These are phyloP conservation scores for Singerocomus rubriflavus DNA, from an alignment of 1,284 basidiomycete species.

Conservation along the genomic window DNA sequence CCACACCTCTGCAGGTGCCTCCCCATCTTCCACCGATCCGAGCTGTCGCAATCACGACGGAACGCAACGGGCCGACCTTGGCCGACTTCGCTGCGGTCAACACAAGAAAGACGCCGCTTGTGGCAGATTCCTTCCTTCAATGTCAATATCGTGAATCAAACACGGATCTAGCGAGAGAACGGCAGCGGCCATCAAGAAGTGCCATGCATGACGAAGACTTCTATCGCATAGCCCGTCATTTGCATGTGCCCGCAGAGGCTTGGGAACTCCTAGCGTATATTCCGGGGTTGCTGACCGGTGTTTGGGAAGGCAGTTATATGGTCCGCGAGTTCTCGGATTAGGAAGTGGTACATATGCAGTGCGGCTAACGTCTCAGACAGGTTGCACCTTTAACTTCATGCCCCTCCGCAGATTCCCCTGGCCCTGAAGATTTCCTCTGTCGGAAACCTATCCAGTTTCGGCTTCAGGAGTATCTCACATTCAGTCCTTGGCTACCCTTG, in stretches of 20 bases:
- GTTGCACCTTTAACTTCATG: slow-evolving; percentile 28
- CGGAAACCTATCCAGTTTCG: slow-evolving; percentile 36
- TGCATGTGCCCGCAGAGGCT: slow-evolving; percentile 22
- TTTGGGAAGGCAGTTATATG: slow-evolving; percentile 59
- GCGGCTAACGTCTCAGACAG: slow-evolving; percentile 24
- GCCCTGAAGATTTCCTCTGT: slow-evolving; percentile 30
- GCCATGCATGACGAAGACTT: slow-evolving; percentile 42
- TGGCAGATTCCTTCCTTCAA: slow-evolving; percentile 38
- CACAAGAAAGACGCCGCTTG: slow-evolving; percentile 40
- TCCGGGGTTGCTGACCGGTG: slow-evolving; percentile 45
- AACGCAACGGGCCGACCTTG: slow-evolving; percentile 47
- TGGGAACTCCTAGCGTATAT: slow-evolving; percentile 33
- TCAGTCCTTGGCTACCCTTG: slow-evolving; percentile 32
- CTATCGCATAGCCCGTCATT: slow-evolving; percentile 31
- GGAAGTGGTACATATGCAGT: slow-evolving; percentile 3
- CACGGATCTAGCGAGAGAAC: slow-evolving; percentile 33
- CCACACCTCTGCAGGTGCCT: slow-evolving; percentile 40
- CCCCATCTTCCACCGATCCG: slow-evolving; percentile 49
- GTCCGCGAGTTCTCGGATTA: slow-evolving; percentile 34
- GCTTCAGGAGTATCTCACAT: slow-evolving; percentile 31
- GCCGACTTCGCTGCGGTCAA: slow-evolving; percentile 43
- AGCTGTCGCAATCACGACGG: slow-evolving; percentile 39
- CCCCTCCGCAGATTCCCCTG: slow-evolving; percentile 9
- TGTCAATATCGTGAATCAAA: slow-evolving; percentile 30
- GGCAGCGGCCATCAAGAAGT: slow-evolving; percentile 36